A percentile compares a stretch with the other conserved stretches of the same genome.
Conservation (phyloP, 352 stramenopile species). For the Pythium phragmiticola region DNA sequence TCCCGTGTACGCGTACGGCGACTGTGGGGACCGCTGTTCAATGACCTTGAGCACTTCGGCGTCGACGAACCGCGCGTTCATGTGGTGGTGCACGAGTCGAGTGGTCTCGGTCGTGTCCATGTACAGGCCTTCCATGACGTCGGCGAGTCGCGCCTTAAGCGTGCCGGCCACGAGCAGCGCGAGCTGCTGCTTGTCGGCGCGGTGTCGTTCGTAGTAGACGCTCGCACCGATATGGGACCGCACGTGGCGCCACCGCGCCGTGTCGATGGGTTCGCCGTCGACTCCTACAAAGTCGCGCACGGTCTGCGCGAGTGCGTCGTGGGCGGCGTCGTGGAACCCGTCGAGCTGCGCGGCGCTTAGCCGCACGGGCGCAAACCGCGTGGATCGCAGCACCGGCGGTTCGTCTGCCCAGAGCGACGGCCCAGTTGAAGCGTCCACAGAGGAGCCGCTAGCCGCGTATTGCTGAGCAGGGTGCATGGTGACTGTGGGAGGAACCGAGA, state of each 20-base stretch:
- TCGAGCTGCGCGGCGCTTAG: conserved; percentile 32
- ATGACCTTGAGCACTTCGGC: conserved; percentile 25
- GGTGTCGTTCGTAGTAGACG: conserved; percentile 35
- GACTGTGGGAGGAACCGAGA: no score
- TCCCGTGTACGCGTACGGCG: conserved; percentile 23
- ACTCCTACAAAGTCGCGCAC: conserved; percentile 34
- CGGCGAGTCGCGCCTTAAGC: conserved; percentile 14
- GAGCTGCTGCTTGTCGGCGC: background rate
- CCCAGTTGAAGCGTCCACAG: background rate
- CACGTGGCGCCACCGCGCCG: conserved; percentile 38
- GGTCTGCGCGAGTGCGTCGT: conserved; percentile 34
- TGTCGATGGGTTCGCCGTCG: conserved; percentile 26
- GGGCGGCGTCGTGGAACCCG: conserved; percentile 35
- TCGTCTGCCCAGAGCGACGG: background rate
- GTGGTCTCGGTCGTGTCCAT: conserved; percentile 24
- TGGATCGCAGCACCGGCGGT: background rate
- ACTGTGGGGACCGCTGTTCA: conserved; percentile 10
- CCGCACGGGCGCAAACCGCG: conserved; percentile 13
- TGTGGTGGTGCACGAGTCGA: conserved; percentile 13
- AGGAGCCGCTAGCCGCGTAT: no score
- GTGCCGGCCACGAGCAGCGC: conserved; percentile 23
- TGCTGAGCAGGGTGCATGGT: no score
- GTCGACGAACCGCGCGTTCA: conserved; percentile 25
- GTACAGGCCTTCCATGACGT: conserved; percentile 28
- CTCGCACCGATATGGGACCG: conserved; percentile 30